Conservation (phyloP, 345 rosid species). For the Boechera retrofracta region DNA sequence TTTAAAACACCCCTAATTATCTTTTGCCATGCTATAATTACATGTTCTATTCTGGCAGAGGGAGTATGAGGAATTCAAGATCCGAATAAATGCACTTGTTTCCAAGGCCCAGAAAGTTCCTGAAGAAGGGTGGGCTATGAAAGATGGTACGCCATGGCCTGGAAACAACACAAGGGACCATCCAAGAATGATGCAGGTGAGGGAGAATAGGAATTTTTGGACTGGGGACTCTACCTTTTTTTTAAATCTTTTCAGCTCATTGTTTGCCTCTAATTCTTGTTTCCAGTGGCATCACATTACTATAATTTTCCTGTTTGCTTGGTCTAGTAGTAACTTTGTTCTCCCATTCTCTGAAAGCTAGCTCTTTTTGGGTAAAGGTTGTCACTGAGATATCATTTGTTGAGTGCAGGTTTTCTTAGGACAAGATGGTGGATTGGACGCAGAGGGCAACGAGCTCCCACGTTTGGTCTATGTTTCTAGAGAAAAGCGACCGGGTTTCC, state of each 20-base stretch:
- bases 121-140: slow-evolving; percentile 97
- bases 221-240: background rate
- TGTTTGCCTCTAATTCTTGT: background rate
- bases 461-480: slow-evolving; percentile 91
- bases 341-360: background rate
- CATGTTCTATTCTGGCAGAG: slow-evolving; percentile 56
- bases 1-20: background rate
- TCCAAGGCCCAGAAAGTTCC: slow-evolving; percentile 83
- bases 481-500: slow-evolving; percentile 95
- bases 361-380: background rate
- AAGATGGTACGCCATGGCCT: slow-evolving; percentile 98
- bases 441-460: slow-evolving; percentile 91
- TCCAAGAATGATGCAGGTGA: slow-evolving; percentile 99
- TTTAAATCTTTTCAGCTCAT: background rate
- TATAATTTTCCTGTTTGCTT: background rate
- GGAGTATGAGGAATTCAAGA: slow-evolving; percentile 89
- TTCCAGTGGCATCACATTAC: background rate
- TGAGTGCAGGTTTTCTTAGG: slow-evolving; percentile 88
- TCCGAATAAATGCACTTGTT: slow-evolving; percentile 84
- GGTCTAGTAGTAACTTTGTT: background rate
- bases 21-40: background rate
- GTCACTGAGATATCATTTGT: slow-evolving; percentile 4
- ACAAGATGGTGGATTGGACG: slow-evolving; percentile 88
- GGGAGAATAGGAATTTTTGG: background rate
- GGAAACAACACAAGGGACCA: slow-evolving; percentile 96